Base-by-base conservation (phyloP, 2,329 filamentous ascomycete genomes). In the Pseudogymnoascus sp. region DNA sequence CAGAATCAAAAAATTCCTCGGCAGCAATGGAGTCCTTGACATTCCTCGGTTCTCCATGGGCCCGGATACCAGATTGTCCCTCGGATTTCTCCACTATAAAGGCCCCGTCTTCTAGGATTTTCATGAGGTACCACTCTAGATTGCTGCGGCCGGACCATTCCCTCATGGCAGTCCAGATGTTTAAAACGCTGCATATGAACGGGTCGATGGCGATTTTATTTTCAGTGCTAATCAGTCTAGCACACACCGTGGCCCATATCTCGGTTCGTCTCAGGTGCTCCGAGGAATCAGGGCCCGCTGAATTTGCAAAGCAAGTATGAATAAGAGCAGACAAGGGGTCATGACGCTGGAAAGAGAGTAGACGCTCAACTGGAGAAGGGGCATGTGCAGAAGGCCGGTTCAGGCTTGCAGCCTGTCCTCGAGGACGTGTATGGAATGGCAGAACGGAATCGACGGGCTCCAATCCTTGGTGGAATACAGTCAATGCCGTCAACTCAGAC, bases 81-180 rank as follows among this genome's bases (percentile, higher is more conserved):
- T 93, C 90, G 70, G 90, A 87, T 72, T 89, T 88, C 72, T 96
- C 92, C 69, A 97, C 81, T 63, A 97, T 80, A 72, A 97, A 97
- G 40, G 92, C 89, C 68, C 95, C 95, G 70, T 96, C 90, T 76
- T 96, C 91, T 34, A 99, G 84, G 65, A 96, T 91, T 73, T 95
- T 90, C 90, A 96, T 95, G 11, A 99, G 84, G 74, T 93, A 97
- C 77, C 91, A 89, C 77, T 97, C 93, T 80, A 99, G 87, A 67
- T 92, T 95, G 68, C 88, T 85, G 70, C 89, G 92, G 63, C 91
- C 91, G 42, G 91, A 89, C 93, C 93, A 97, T 75, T 93, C 88
- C 66, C 90, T 87, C 82, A 93, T 90, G 63, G 86, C 82, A 61
- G 90, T 87, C 90, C 92, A 97, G 63, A 91, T 87, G 74, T 95